phyloP scores from a whole-genome alignment of 2,329 filamentous ascomycete genomes.

The Pseudogymnoascus sp. region DNA sequence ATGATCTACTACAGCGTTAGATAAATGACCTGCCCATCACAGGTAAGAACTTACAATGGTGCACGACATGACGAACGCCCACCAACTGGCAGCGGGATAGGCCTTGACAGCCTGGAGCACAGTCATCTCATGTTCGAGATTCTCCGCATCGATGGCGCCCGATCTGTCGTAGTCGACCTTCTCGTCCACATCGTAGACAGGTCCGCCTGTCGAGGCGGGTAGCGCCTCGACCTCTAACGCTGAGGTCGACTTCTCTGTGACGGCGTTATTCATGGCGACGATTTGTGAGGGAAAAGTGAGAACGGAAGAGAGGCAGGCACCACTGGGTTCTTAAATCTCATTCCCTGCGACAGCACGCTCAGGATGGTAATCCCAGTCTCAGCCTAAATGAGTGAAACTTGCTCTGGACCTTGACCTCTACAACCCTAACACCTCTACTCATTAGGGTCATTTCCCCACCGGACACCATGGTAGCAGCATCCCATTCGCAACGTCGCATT shows the following conservation, averaged over 20 bases:
- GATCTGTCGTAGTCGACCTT: slow-evolving; percentile 21
- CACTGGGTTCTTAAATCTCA: slow-evolving; percentile 28
- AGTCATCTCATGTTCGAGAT: slow-evolving; percentile 41
- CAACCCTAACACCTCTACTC: too few species aligned
- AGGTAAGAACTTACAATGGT: slow-evolving; percentile 39
- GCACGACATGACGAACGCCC: slow-evolving; percentile 50
- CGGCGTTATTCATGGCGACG: slow-evolving; percentile 17
- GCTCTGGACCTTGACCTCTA: slow-evolving; percentile 23
- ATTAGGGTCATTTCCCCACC: too few species aligned
- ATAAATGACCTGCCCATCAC: slow-evolving; percentile 12
- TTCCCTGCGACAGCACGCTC: slow-evolving; percentile 22
- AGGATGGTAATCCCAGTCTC: slow-evolving; percentile 18
- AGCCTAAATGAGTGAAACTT: slow-evolving; percentile 18
- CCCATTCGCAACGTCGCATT: too few species aligned
- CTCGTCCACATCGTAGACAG: not conserved
- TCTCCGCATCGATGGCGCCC: slow-evolving; percentile 20
- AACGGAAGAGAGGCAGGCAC: slow-evolving; percentile 25
- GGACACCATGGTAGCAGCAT: too few species aligned
- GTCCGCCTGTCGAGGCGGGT: slow-evolving; percentile 15
- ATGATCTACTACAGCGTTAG: slow-evolving; percentile 31
- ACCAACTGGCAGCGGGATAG: slow-evolving; percentile 46
- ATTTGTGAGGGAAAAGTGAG: slow-evolving; percentile 22
- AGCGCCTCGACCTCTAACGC: slow-evolving; percentile 16
- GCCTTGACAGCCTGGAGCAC: slow-evolving; percentile 42
- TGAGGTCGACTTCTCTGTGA: slow-evolving; percentile 14